Evolutionary conservation across 768 basidiomycete species (phyloP), one percentile per base, ranked within the genome.

Genomic region (Jaapia argillacea): DNA sequence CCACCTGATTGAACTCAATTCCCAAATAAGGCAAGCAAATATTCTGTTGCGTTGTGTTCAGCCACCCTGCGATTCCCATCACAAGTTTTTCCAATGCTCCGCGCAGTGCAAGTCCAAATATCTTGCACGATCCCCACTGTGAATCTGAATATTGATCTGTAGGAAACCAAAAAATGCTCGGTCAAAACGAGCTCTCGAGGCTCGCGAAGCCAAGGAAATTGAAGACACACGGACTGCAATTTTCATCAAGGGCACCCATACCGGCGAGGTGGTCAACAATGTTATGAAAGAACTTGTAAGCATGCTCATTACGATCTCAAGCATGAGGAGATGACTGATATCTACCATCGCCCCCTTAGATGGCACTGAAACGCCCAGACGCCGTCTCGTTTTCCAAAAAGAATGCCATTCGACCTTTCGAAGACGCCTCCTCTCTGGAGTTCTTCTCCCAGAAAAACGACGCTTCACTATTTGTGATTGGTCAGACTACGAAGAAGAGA

Each of bases 401-500:
- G 63, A 98, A 98, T 59, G 58, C 65, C 21, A 75, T 98, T 7
- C 81, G 84, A 31, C 96, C 96, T 4, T 98, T 99, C 57, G 94
- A 98, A 53, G 72, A 86, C 45, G 57, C 74, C 18, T 64, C 80
- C 1, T 89, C 90, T 1, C 69, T 99, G 24, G 89, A 88, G 51
- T 98, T 98, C 60, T 99, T 92, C 89, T 70, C 84, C 1, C 56
- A 68, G 10, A 99, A 98, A 66, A 98, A 98, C 63, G 96, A 98
- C 52, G 91, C 92, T 2, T 82, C 82, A 2, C 68, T 98, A 57
- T 96, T 97, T 57, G 64, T 94, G 10, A 65, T 96, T 25, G 96
- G 91, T 1, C 84, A 92, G 54, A 89, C 83, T 54, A 88, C 82
- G 22, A 99, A 99, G 65, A 99, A 99, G 59, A 70, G 92, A 41